Conservation (phyloP, 768 basidiomycete species). For the Scleroderma citrinum region DNA sequence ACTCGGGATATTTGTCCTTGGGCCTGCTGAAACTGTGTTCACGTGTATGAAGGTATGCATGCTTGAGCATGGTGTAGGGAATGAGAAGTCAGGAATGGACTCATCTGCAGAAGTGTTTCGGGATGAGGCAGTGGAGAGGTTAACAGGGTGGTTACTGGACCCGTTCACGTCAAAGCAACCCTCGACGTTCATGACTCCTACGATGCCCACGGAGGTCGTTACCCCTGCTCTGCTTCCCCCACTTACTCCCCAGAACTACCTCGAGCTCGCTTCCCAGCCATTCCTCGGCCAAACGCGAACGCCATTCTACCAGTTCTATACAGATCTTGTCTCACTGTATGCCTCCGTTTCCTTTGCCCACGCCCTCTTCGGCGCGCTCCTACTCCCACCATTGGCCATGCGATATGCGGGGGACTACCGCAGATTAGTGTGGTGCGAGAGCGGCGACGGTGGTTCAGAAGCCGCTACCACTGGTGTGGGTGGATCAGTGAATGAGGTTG, state of each 20-base stretch:
- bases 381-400: slow-evolving; percentile 75
- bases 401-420: slow-evolving; percentile 78
- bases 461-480: slow-evolving; percentile 27
- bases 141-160: slow-evolving; percentile 56
- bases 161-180: slow-evolving; percentile 40
- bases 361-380: slow-evolving; percentile 62
- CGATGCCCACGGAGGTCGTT: slow-evolving; percentile 6
- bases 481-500: slow-evolving; percentile 7
- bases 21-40: slow-evolving; percentile 43
- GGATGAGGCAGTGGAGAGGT: slow-evolving; percentile 52
- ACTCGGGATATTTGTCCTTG: slow-evolving; percentile 29
- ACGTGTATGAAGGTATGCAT: slow-evolving; percentile 92
- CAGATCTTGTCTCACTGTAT: slow-evolving; percentile 87
- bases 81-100: slow-evolving; percentile 17
- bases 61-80: slow-evolving; percentile 72
- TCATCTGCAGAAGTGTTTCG: slow-evolving; percentile 73
- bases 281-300: slow-evolving; percentile 53
- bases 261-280: slow-evolving; percentile 44
- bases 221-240: background rate
- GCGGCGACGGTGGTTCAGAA: slow-evolving; percentile 47
- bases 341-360: slow-evolving; percentile 87
- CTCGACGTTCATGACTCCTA: slow-evolving; percentile 31
- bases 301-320: slow-evolving; percentile 93
- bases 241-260: slow-evolving; percentile 13
- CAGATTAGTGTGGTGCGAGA: slow-evolving; percentile 78